These are phyloP conservation scores for Hericium coralloides DNA, from an alignment of 768 basidiomycete species.

Conservation along the genomic window DNA sequence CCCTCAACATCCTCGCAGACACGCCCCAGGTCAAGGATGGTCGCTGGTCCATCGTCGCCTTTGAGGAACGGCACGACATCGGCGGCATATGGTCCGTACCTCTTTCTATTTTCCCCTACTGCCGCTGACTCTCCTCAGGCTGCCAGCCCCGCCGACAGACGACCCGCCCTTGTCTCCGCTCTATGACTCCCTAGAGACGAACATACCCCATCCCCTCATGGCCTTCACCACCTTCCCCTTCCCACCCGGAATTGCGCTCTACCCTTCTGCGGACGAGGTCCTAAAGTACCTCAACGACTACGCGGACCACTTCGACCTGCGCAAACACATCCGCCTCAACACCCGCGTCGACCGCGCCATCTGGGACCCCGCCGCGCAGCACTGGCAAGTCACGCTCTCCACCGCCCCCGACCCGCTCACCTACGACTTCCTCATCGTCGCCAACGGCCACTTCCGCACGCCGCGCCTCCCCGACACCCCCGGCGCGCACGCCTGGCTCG, in stretches of 20 bases:
- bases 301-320: constrained; percentile 50
- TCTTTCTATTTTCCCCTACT: not conserved
- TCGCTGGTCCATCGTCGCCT: constrained; percentile 54
- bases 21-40: constrained; percentile 45
- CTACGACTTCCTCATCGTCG: constrained; percentile 64
- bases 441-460: constrained; percentile 65
- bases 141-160: constrained; percentile 41
- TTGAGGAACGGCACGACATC: constrained; percentile 54
- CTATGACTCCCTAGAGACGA: constrained; percentile 78
- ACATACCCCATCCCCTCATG: constrained; percentile 76
- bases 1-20: constrained; percentile 57
- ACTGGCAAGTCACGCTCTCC: constrained; percentile 44
- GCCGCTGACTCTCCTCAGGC: constrained; percentile 25
- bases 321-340: constrained; percentile 53
- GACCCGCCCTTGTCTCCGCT: constrained; percentile 57
- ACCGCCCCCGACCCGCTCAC: constrained; percentile 21
- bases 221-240: constrained; percentile 53
- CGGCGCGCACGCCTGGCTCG: constrained; percentile 54
- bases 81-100: constrained; percentile 70
- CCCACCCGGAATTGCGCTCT: constrained; percentile 64
- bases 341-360: constrained; percentile 41
- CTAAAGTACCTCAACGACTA: constrained; percentile 64
- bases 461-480: constrained; percentile 56
- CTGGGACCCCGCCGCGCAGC: constrained; percentile 24
- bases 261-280: constrained; percentile 52